Evolutionary conservation across 371 early-diverging fungal species (phyloP).

Genomic region (Mucor piriformis): DNA sequence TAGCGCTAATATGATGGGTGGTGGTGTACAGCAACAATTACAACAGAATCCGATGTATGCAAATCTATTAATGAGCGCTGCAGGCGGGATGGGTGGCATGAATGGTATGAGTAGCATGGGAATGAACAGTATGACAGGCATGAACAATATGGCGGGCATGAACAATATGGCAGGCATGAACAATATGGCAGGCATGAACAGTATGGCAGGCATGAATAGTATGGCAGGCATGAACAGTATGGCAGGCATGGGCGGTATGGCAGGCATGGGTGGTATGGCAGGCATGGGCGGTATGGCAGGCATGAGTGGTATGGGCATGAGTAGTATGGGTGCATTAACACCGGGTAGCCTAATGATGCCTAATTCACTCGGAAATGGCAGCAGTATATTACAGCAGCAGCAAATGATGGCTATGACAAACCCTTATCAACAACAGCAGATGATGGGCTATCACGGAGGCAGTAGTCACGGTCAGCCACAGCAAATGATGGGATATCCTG

Average conservation of each 20-base stretch:
- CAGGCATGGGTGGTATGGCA: too few relatives aligned
- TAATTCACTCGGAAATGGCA: not conserved
- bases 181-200: too few relatives aligned
- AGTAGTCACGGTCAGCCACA: slow-evolving; percentile 2
- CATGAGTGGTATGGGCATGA: not conserved
- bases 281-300: not conserved
- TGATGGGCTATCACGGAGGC: slow-evolving; percentile 6
- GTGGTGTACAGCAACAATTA: not conserved
- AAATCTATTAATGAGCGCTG: not conserved
- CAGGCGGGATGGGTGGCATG: slow-evolving; percentile 1
- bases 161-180: too few relatives aligned
- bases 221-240: not conserved
- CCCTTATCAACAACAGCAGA: slow-evolving; percentile 12
- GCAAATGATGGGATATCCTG: slow-evolving; percentile 1
- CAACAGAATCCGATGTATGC: slow-evolving; percentile 11
- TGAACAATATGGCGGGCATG: not conserved
- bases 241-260: not conserved
- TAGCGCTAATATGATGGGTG: not conserved
- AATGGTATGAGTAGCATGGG: not conserved
- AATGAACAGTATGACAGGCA: not conserved
- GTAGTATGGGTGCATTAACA: not conserved
- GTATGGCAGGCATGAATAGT: not conserved
- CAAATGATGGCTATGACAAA: slow-evolving; percentile 7
- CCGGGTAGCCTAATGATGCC: not conserved
- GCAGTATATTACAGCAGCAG: slow-evolving; percentile 6